A percentile compares a stretch with the other conserved stretches of the same genome.
phyloP scores from a whole-genome alignment of 1,284 basidiomycete genomes.

The Ceratobasidium sp. region DNA sequence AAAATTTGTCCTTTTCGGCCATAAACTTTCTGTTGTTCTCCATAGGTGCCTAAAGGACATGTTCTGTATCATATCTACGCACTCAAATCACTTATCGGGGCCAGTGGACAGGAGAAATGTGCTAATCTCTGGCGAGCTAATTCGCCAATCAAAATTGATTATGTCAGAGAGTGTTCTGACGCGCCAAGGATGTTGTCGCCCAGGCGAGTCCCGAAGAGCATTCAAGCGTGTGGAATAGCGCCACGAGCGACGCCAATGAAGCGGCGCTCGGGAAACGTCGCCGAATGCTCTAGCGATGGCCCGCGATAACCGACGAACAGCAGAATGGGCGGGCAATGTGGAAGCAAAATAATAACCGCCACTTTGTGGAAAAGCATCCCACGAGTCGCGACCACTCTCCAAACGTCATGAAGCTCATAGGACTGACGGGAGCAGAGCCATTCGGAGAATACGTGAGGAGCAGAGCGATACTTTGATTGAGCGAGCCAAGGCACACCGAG shows the following conservation, averaged over 20 bases:
- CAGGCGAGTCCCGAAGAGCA: conserved; percentile 19
- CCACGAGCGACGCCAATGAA: conserved; percentile 43
- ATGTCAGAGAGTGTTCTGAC: no score
- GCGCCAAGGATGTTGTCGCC: conserved; percentile 7
- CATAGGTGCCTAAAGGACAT: no score
- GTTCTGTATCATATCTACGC: no score
- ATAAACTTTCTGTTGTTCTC: no score
- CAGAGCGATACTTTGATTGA: conserved; percentile 2
- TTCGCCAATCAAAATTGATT: no score
- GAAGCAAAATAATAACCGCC: conserved; percentile 16
- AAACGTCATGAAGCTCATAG: conserved; percentile 1
- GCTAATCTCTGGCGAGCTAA: no score
- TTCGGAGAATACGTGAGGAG: not conserved
- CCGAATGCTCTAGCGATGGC: conserved; percentile 13
- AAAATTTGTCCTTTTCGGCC: no score
- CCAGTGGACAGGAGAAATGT: no score
- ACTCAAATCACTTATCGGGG: no score
- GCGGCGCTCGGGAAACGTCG: conserved; percentile 31
- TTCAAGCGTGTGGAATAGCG: conserved; percentile 1
- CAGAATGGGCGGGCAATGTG: conserved; percentile 35
- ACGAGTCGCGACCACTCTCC: conserved; percentile 1
- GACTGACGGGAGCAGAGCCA: conserved; percentile 15
- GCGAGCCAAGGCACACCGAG: conserved; percentile 9
- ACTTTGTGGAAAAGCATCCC: not conserved
- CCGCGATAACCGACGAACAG: conserved; percentile 25